Base-by-base conservation (phyloP, 768 basidiomycete genomes). In the Termitomyces sp. region DNA sequence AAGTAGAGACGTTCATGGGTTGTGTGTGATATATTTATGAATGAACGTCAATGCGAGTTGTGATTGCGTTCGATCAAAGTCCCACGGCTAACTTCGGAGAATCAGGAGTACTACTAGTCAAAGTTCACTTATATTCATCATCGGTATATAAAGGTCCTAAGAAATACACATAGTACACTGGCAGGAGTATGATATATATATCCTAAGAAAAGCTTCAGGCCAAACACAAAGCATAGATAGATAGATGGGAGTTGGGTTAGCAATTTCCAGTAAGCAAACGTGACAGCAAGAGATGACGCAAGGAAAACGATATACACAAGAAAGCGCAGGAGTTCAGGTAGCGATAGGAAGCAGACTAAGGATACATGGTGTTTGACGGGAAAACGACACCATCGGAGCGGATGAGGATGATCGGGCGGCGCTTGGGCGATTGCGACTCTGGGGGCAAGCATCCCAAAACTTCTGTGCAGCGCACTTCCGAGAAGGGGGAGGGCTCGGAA, bases 341-440 rank as follows among this genome's bases (percentile, higher is more conserved):
- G 64, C 59, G 48, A 57, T 58, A 39, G 61, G 28, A 67, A 58
- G 54, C 58, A 49, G 58, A 75, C 82, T 85, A 92, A 39, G 91
- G 91, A 80, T 92, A 93, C 83, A 88, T 83, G 36, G 85, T 81
- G 68, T 79, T 87, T 28, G 92, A 92, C 7, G 93, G 94, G 79
- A 92, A 92, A 57, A 95, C 88, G 62, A 95, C 86, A 50, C 93
- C 93, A 69, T 96, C 93, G 11, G 85, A 82, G 54, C 93, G 86
- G 59, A 94, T 85, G 69, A 95, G 84, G 64, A 94, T 81, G 60
- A 96, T 85, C 9, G 92, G 90, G 54, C 91, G 80, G 58, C 89
- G 88, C 75, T 90, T 91, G 60, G 77, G 73, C 56, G 81, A 74
- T 66, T 82, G 86, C 52, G 79, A 78, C 66, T 91, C 90, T 4